Percentiles rank a stretch among this genome's conserved stretches.
Evolutionary conservation across 495 filamentous ascomycete species (phyloP).

Genomic region (Aspergillus ostianus): DNA sequence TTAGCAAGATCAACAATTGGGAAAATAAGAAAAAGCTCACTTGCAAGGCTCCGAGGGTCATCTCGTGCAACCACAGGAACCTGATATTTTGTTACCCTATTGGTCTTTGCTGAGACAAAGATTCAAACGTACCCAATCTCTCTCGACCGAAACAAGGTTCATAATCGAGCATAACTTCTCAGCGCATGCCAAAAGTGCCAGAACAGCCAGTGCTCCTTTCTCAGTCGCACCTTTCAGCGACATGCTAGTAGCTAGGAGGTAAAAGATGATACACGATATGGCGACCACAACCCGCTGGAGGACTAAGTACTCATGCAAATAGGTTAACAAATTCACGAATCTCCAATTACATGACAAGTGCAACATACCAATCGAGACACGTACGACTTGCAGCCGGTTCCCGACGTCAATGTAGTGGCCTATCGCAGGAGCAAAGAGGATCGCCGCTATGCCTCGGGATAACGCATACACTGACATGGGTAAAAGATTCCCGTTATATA

Average conservation of each 20-base stretch:
- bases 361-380: slow-evolving; percentile 48
- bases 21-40: slow-evolving; percentile 15
- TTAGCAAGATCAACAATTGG: too few relatives aligned
- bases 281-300: slow-evolving; percentile 40
- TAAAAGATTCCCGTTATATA: slow-evolving; percentile 54
- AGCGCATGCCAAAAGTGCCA: slow-evolving; percentile 52
- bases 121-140: slow-evolving; percentile 56
- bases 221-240: too few relatives aligned
- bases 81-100: slow-evolving; percentile 15
- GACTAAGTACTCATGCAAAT: slow-evolving; percentile 18
- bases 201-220: too few relatives aligned
- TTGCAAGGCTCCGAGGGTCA: slow-evolving; percentile 32
- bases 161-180: slow-evolving; percentile 54
- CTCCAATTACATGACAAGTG: too few relatives aligned
- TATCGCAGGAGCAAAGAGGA: slow-evolving; percentile 41
- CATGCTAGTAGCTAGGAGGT: too few relatives aligned
- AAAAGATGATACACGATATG: slow-evolving; percentile 26
- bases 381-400: slow-evolving; percentile 48
- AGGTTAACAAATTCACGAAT: background rate
- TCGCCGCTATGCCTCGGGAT: slow-evolving; percentile 26
- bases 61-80: slow-evolving; percentile 44
- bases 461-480: slow-evolving; percentile 44
- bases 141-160: slow-evolving; percentile 63
- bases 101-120: background rate
- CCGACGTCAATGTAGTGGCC: slow-evolving; percentile 43